These are phyloP conservation scores for Paraleonurus japonicus DNA, from an alignment of 257 asterid species.

Conservation along the genomic window DNA sequence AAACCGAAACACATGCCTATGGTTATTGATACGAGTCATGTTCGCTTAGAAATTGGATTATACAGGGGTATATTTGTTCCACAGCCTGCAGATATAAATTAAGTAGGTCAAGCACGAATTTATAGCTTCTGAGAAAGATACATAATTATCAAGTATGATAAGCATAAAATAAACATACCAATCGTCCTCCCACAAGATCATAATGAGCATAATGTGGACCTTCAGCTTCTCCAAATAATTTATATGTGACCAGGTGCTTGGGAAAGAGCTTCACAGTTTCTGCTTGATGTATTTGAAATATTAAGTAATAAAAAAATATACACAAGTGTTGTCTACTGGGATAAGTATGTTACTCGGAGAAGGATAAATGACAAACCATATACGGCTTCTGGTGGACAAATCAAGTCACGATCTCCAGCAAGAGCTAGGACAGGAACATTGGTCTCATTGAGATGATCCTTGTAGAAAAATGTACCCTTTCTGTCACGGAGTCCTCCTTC, in stretches of 20 bases:
- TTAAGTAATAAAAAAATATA: not conserved
- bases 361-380: constrained; percentile 48
- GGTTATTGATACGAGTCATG: constrained; percentile 41
- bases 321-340: not conserved
- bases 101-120: constrained; percentile 10
- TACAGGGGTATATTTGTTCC: constrained; percentile 71
- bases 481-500: constrained; percentile 93
- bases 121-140: not conserved
- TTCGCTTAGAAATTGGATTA: constrained; percentile 59
- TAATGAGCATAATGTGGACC: constrained; percentile 99
- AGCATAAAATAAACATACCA: constrained; percentile 47
- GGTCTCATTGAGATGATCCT: constrained; percentile 69
- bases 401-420: constrained; percentile 92
- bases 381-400: constrained; percentile 97
- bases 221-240: constrained; percentile 65
- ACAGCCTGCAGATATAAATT: constrained; percentile 57
- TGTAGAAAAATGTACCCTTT: constrained; percentile 68
- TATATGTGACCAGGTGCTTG: constrained; percentile 68
- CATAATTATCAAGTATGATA: not conserved
- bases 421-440: constrained; percentile 79
- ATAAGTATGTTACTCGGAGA: constrained; percentile 6
- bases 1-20: not conserved
- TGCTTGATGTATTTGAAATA: constrained; percentile 35
- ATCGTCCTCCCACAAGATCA: constrained; percentile 89
- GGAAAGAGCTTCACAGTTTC: constrained; percentile 82